A percentile compares a stretch with the other conserved stretches of the same genome.
Evolutionary conservation across 2,329 filamentous ascomycete species (phyloP).

Genomic region (Exophiala alcalophila): DNA sequence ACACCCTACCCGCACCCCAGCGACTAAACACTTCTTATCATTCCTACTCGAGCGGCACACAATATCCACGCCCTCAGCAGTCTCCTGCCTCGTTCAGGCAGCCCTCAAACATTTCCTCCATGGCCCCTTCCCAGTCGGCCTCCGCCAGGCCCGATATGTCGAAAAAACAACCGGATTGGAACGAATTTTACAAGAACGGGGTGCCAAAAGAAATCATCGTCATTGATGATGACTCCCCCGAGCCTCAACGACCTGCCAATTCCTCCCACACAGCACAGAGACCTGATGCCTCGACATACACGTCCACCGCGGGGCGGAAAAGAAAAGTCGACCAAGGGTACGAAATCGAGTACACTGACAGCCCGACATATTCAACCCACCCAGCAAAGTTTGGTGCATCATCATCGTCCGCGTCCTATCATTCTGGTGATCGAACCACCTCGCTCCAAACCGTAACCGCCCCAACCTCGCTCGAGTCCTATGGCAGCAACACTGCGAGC

Average conservation of each 20-base stretch:
- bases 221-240: conserved; percentile 69
- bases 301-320: conserved; percentile 57
- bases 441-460: conserved; percentile 78
- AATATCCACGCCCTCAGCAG: conserved; percentile 28
- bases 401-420: conserved; percentile 64
- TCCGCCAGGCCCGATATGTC: conserved; percentile 40
- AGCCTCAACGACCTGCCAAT: conserved; percentile 37
- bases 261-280: conserved; percentile 31
- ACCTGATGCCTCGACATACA: conserved; percentile 17
- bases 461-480: conserved; percentile 77
- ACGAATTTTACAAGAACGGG: conserved; percentile 77
- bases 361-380: conserved; percentile 68
- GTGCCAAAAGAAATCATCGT: conserved; percentile 81
- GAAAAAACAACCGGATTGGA: conserved; percentile 67
- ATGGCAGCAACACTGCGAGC: conserved; percentile 50
- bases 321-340: conserved; percentile 65
- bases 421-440: conserved; percentile 76
- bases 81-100: conserved; percentile 35
- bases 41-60: conserved; percentile 40
- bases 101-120: conserved; percentile 39
- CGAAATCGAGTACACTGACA: conserved; percentile 70
- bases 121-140: conserved; percentile 39
- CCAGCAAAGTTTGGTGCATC: conserved; percentile 67
- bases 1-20: conserved; percentile 39
- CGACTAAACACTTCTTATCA: conserved; percentile 44